Conservation (phyloP, 352 stramenopile genomes). For the Phytophthora ramorum region DNA sequence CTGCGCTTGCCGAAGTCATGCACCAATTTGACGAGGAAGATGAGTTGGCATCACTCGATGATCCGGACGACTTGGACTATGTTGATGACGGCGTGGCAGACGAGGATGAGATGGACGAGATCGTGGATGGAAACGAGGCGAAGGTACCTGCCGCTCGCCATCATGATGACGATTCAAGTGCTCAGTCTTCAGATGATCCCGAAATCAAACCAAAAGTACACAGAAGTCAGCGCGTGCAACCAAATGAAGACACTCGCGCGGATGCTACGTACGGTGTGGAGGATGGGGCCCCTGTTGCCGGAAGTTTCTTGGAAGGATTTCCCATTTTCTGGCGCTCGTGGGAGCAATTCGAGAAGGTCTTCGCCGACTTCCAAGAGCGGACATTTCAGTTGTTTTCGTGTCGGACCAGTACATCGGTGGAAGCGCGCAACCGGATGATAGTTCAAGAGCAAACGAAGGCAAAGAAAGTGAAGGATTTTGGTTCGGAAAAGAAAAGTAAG, state of each 20-base stretch:
- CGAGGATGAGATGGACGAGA: neutral
- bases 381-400: conserved; percentile 11
- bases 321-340: neutral
- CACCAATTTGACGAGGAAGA: conserved; percentile 6
- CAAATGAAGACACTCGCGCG: too few species aligned
- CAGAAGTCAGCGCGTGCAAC: neutral
- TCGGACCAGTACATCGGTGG: neutral
- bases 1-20: neutral
- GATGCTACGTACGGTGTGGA: neutral
- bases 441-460: too few species aligned
- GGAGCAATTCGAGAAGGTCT: neutral
- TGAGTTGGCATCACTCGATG: neutral
- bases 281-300: neutral
- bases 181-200: too few species aligned
- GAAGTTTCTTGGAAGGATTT: conserved; percentile 3
- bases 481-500: too few species aligned
- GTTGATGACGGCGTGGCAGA: neutral
- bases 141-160: neutral
- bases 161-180: neutral
- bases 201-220: neutral
- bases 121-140: neutral
- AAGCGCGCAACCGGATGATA: conserved; percentile 1
- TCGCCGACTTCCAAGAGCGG: conserved; percentile 1
- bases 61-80: conserved; percentile 7
- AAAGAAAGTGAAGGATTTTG: too few species aligned